phyloP scores from a whole-genome alignment of 2,329 filamentous ascomycete species.

The Tolypocladium sp. region DNA sequence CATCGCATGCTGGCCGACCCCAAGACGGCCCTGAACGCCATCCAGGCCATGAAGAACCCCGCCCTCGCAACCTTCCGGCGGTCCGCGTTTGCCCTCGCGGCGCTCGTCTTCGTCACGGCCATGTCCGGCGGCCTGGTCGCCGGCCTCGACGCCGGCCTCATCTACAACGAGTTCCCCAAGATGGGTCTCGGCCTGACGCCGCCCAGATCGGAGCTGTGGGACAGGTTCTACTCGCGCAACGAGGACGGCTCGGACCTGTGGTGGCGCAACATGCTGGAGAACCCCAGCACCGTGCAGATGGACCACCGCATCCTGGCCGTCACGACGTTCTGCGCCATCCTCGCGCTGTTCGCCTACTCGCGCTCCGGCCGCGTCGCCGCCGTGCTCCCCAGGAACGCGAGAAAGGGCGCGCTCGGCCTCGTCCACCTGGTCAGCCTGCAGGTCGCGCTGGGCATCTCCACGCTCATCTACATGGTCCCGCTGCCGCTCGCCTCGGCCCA shows the following conservation, averaged over 20 bases:
- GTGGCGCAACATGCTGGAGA: conserved; percentile 98
- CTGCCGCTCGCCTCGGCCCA: conserved; percentile 81
- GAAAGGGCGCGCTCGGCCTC: conserved; percentile 65
- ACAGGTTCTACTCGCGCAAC: conserved; percentile 73
- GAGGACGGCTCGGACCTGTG: conserved; percentile 74
- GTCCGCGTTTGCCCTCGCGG: conserved; percentile 59
- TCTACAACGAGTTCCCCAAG: conserved; percentile 97
- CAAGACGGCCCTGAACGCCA: conserved; percentile 46
- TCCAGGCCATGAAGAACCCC: conserved; percentile 56
- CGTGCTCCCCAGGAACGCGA: conserved; percentile 53
- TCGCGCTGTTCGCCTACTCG: conserved; percentile 73
- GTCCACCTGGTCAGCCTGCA: conserved; percentile 78
- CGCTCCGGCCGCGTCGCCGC: conserved; percentile 51
- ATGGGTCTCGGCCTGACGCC: conserved; percentile 84
- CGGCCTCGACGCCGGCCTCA: conserved; percentile 88
- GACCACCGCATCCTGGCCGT: conserved; percentile 90
- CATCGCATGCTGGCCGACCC: conserved; percentile 63
- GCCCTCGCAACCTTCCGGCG: conserved; percentile 65
- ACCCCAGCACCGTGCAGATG: conserved; percentile 89
- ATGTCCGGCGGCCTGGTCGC: conserved; percentile 93
- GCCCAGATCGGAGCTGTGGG: conserved; percentile 73
- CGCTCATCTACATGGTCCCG: conserved; percentile 89
- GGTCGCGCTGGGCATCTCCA: conserved; percentile 78
- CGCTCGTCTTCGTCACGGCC: conserved; percentile 77
- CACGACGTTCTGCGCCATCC: conserved; percentile 74